Conservation (phyloP, 2,329 filamentous ascomycete species). For the Colletotrichum sp. region DNA sequence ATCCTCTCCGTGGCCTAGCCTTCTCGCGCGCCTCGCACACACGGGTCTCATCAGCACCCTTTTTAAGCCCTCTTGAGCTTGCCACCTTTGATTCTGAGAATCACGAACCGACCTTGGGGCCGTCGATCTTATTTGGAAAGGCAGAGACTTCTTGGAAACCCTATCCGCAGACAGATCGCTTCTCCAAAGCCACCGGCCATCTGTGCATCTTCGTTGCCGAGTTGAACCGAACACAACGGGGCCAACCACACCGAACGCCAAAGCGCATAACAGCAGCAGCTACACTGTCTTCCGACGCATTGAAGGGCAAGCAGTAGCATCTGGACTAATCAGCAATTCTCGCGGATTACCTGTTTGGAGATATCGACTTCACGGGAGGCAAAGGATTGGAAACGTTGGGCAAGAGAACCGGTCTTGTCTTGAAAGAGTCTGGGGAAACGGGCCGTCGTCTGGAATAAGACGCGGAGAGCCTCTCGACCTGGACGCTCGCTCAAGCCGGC, state of each 20-base stretch:
- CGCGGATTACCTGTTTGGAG: neutral
- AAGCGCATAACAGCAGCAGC: neutral
- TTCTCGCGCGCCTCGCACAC: neutral
- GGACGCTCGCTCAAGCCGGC: constrained; percentile 23
- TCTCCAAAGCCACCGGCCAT: neutral
- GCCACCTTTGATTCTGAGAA: neutral
- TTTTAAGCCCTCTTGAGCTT: constrained; percentile 4
- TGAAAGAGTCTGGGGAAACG: constrained; percentile 10
- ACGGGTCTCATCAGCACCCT: neutral
- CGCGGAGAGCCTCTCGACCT: constrained; percentile 12
- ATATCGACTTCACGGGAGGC: neutral
- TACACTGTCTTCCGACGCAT: neutral
- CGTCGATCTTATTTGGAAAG: neutral
- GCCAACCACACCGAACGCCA: neutral
- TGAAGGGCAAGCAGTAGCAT: neutral
- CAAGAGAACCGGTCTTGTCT: neutral
- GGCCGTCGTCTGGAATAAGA: constrained; percentile 13
- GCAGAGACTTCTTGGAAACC: neutral
- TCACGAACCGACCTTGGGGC: neutral
- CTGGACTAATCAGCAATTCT: neutral
- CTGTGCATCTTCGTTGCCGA: neutral
- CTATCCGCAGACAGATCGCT: neutral
- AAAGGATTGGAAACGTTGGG: neutral
- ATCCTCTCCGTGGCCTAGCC: neutral
- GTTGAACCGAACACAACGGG: neutral